A percentile compares a stretch with the other conserved stretches of the same genome.
phyloP scores from a whole-genome alignment of 495 filamentous ascomycete genomes.

The Hypoxylon trugodes region DNA sequence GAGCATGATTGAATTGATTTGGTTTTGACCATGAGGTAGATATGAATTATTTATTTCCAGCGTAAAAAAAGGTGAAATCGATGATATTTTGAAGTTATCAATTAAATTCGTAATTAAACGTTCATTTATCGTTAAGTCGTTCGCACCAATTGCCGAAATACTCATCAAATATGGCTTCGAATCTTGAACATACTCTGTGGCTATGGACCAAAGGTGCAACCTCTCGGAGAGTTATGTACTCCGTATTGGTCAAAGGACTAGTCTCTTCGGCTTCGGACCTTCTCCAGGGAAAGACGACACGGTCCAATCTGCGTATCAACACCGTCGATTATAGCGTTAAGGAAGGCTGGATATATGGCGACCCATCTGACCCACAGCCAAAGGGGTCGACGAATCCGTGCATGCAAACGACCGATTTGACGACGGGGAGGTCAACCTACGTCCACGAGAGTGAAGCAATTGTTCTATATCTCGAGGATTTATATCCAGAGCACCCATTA shows the following conservation, averaged over 20 bases:
- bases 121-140: too few relatives aligned
- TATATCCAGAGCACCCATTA: not conserved
- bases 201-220: not conserved
- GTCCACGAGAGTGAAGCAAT: not conserved
- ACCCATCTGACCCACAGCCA: not conserved
- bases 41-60: too few relatives aligned
- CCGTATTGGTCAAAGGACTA: not conserved
- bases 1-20: too few relatives aligned
- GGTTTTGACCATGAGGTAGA: too few relatives aligned
- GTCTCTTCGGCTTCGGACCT: not conserved
- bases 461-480: not conserved
- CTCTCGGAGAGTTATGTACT: not conserved
- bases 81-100: too few relatives aligned
- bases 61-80: too few relatives aligned
- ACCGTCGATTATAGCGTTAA: not conserved
- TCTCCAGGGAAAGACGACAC: not conserved
- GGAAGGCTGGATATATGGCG: not conserved
- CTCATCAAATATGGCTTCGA: not conserved
- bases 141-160: not conserved
- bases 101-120: too few relatives aligned
- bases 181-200: not conserved
- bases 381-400: not conserved
- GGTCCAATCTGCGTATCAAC: not conserved
- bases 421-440: not conserved
- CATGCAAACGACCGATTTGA: not conserved